A percentile compares a stretch with the other conserved stretches of the same genome.
phyloP scores from a whole-genome alignment of 202 grass and related monocot genomes.

The Carex arenaria region DNA sequence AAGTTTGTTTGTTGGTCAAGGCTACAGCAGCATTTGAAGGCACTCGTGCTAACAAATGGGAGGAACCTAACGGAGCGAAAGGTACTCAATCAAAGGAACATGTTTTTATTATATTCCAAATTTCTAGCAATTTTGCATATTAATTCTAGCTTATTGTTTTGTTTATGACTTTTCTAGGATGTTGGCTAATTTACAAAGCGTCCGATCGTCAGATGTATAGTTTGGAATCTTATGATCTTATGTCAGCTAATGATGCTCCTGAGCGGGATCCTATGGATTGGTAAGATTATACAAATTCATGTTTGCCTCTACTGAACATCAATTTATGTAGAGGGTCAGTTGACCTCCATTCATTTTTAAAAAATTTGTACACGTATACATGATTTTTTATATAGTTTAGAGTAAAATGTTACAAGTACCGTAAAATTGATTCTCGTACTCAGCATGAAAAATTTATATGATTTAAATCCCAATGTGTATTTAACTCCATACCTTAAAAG shows the following conservation, averaged over 20 bases:
- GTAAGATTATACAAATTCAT: slow-evolving; percentile 35
- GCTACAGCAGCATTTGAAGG: slow-evolving; percentile 88
- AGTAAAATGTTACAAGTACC: too few relatives aligned
- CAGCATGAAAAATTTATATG: too few relatives aligned
- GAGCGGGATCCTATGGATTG: slow-evolving; percentile 94
- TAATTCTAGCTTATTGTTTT: slow-evolving; percentile 23
- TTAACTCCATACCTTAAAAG: too few relatives aligned
- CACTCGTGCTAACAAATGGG: slow-evolving; percentile 74
- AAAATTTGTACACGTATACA: too few relatives aligned
- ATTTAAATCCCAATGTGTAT: too few relatives aligned
- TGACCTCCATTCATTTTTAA: too few relatives aligned
- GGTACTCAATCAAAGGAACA: slow-evolving; percentile 29
- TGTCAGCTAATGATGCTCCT: slow-evolving; percentile 92
- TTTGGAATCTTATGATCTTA: slow-evolving; percentile 75
- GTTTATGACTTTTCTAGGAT: slow-evolving; percentile 46
- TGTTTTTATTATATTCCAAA: background rate
- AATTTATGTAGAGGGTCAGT: background rate
- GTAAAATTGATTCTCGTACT: too few relatives aligned
- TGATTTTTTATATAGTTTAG: too few relatives aligned
- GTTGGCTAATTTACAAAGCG: slow-evolving; percentile 82
- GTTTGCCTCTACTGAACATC: background rate
- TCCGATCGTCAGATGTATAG: slow-evolving; percentile 43
- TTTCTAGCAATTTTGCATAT: background rate
- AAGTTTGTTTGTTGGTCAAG: slow-evolving; percentile 49
- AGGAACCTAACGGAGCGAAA: slow-evolving; percentile 96